Evolutionary conservation across 306 rosid genomes (phyloP).

Genomic region (Lotus japonicus): DNA sequence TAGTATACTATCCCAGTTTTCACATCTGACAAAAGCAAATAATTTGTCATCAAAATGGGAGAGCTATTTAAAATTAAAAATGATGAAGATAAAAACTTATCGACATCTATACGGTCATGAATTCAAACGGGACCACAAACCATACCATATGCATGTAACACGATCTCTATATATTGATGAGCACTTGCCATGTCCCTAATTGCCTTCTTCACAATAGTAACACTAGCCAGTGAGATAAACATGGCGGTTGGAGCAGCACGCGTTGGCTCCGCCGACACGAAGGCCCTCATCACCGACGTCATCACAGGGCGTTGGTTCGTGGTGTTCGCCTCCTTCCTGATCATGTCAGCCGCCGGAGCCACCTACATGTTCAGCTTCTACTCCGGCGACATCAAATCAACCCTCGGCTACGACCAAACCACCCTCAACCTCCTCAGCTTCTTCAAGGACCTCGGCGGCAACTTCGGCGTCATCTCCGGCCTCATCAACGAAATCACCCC

Average conservation of each 20-base stretch:
- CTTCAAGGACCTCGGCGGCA: conserved; percentile 82
- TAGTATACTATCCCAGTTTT: too few species aligned
- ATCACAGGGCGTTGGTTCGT: conserved; percentile 72
- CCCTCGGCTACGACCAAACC: conserved; percentile 72
- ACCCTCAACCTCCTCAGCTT: conserved; percentile 76
- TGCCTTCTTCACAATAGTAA: background rate
- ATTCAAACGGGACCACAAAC: too few species aligned
- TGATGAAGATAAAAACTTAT: too few species aligned
- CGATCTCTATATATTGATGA: background rate
- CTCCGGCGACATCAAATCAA: conserved; percentile 47
- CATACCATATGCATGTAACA: too few species aligned
- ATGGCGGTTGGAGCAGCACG: conserved; percentile 11
- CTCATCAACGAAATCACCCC: conserved; percentile 76
- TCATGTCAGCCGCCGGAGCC: conserved; percentile 78
- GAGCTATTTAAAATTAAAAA: too few species aligned
- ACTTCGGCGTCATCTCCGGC: conserved; percentile 64
- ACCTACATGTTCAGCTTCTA: conserved; percentile 77
- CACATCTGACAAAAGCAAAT: too few species aligned
- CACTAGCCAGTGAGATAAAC: background rate
- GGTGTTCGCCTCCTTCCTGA: conserved; percentile 59
- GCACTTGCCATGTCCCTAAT: background rate
- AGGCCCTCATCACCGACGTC: conserved; percentile 29
- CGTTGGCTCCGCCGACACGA: conserved; percentile 14
- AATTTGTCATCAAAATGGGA: too few species aligned
- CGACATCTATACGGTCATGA: too few species aligned